Base-by-base conservation (phyloP, 2,329 filamentous ascomycete species). In the Dactylonectria macrodidyma region DNA sequence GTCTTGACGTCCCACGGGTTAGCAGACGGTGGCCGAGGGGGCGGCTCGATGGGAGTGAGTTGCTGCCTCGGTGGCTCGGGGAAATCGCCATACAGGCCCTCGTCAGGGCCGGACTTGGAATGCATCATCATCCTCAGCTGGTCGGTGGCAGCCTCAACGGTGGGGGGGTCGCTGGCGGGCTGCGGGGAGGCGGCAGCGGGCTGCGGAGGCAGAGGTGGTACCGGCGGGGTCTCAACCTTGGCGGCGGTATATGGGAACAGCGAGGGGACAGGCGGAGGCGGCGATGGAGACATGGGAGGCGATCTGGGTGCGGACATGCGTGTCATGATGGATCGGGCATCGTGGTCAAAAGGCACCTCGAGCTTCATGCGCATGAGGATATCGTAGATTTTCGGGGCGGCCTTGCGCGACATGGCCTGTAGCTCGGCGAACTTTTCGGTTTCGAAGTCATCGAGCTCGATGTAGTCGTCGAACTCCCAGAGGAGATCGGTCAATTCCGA, bases 391-490 rank as follows among this genome's bases (percentile, higher is more conserved):
- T 80, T 81, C 1, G 85, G 83, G 1, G 87, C 86, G 1, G 84
- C 82, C 58, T 83, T 84, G 61, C 86, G 82, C 16, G 85, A 86
- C 5, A 83, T 73, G 44, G 81, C 81, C 72, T 86, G 84, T 4
- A 89, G 78, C 69, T 86, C 82, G 19, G 80, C 76, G 61, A 85
- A 89, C 67, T 85, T 86, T 19, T 80, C 81, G 30, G 79, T 76
- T n/a, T 89, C 85, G 67, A 89, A 89, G 26, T 81, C 81, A 38
- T 86, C 84, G 14, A 78, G 71, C 57, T 87, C 84, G 67, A 85
- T 77, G 69, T 81, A 88, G 60, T 89, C 87, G 62, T 90, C 88
- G 71, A 90, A 89, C 59, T 87, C 87, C 83, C 87, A 90, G 7
- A 89, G 77, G 26, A 88, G 73, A 54, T 86, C 83, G 65, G 82